Percentiles rank a stretch among this genome's conserved stretches.
Conservation (phyloP, 2,329 filamentous ascomycete genomes). For the Stachybotrys chlorohalonatus region DNA sequence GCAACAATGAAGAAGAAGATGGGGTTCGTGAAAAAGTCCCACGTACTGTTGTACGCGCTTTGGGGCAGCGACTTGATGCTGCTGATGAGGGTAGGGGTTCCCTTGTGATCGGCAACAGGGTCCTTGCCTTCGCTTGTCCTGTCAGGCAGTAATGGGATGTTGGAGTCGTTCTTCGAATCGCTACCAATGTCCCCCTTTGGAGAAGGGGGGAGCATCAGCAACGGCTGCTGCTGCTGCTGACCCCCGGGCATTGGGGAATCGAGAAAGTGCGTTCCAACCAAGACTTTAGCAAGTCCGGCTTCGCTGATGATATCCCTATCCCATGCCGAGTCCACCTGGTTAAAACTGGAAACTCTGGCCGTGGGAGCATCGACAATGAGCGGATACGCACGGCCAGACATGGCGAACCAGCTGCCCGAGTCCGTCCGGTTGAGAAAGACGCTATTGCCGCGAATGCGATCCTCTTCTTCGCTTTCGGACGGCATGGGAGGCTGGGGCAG, state of each 20-base stretch:
- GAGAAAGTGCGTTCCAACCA: conserved; percentile 65
- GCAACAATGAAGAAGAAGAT: conserved; percentile 37
- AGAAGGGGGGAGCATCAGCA: conserved; percentile 25
- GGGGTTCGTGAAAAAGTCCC: conserved; percentile 49
- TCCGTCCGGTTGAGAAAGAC: conserved; percentile 85
- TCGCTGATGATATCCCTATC: conserved; percentile 25
- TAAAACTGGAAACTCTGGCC: conserved; percentile 33
- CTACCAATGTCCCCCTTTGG: conserved; percentile 16
- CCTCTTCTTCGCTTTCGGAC: conserved; percentile 36
- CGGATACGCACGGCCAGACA: conserved; percentile 81
- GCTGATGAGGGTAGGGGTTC: conserved; percentile 35
- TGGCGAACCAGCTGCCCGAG: conserved; percentile 84
- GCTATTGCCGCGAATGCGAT: conserved; percentile 47
- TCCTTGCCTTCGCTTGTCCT: background rate
- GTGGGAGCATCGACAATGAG: conserved; percentile 62
- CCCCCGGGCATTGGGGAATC: conserved; percentile 24
- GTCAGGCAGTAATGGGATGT: conserved; percentile 10
- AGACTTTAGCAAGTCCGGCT: conserved; percentile 45
- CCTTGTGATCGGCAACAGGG: conserved; percentile 14
- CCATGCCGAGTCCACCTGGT: conserved; percentile 29
- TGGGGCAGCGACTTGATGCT: conserved; percentile 42
- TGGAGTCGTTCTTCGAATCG: conserved; percentile 24
- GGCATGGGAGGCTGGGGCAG: conserved; percentile 76
- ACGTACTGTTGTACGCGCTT: conserved; percentile 37
- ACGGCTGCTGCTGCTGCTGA: conserved; percentile 22